Conservation (phyloP, 2,329 filamentous ascomycete genomes). For the Hymenoscyphus fraxineus region DNA sequence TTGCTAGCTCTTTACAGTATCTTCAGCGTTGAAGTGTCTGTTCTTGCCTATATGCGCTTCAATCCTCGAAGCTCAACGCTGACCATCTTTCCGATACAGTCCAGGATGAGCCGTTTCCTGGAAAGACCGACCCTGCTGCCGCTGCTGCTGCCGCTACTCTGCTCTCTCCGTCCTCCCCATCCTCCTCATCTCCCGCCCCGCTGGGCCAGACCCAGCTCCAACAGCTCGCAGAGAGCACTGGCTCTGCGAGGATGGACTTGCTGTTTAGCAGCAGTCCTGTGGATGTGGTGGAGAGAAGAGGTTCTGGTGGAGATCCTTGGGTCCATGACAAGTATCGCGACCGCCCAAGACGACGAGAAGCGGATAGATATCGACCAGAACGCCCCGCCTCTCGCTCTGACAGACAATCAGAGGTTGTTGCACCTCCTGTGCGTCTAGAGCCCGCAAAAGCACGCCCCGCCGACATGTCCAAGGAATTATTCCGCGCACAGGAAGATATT, state of each 20-base stretch:
- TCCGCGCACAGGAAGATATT: not conserved
- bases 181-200: not conserved
- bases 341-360: not conserved
- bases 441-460: not conserved
- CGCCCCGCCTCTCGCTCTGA: not conserved
- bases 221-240: not conserved
- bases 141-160: not conserved
- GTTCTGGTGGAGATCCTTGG: not conserved
- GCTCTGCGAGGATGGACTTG: conserved; percentile 8
- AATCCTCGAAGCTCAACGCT: not conserved
- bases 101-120: not conserved
- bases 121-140: not conserved
- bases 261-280: not conserved
- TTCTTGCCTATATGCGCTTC: not conserved
- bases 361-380: not conserved
- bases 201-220: not conserved
- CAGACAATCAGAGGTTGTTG: not conserved
- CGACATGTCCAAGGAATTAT: not conserved
- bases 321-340: conserved; percentile 6
- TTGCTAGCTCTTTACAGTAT: not conserved
- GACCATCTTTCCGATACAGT: not conserved
- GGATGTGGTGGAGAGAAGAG: not conserved
- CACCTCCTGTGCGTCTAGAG: not conserved
- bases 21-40: not conserved
- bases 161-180: not conserved